Evolutionary conservation across 805 yeast genomes (phyloP), one percentile per base, ranked within the genome.

Genomic region (Ogataea henricii): DNA sequence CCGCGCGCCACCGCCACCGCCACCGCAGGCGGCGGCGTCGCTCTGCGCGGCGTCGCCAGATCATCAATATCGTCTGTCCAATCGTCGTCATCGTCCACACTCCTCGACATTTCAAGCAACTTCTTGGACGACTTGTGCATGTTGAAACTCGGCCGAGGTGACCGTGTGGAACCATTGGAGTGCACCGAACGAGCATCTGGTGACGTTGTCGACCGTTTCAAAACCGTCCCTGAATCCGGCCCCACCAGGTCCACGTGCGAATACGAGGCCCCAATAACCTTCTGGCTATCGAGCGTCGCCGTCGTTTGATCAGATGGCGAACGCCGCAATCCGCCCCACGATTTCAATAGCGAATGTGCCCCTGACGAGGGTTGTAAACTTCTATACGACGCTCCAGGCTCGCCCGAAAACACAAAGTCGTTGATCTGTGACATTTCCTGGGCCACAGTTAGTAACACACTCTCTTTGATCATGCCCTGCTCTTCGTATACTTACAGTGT

Each of bases 21-120:
- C 32, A 13, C 32, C 32, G 13, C 16, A 6, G 34, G 17, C 18
- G 49, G 57, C 7, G 49, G 36, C 12, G 27, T 36, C 14, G n/a
- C n/a, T n/a, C n/a, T n/a, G n/a, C n/a, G n/a, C n/a, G 61, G 57
- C 9, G 58, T 50, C 40, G 48, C 77, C 81, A 46, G 78, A 35
- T 59, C 82, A 37, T 82, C 85, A 10, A 92, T 56, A 16, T 67
- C 74, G 16, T 80, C 95, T 64, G 89, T 92, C 97, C 97, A 90
- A 66, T 89, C 97, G 57, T 87, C 96, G 63, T 90, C 96, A 48
- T 84, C 70, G 62, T 90, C 96, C n/a, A 51, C 37, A 40, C 23
- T 23, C n/a, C 66, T 40, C 18, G 30, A 43, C 20, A 40, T 52
- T 62, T 26, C 69, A 22, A 32, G 16, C 45, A 45, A 27, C 42